Conservation (phyloP, 164 flowering plant species). For the Amborella trichopoda region DNA sequence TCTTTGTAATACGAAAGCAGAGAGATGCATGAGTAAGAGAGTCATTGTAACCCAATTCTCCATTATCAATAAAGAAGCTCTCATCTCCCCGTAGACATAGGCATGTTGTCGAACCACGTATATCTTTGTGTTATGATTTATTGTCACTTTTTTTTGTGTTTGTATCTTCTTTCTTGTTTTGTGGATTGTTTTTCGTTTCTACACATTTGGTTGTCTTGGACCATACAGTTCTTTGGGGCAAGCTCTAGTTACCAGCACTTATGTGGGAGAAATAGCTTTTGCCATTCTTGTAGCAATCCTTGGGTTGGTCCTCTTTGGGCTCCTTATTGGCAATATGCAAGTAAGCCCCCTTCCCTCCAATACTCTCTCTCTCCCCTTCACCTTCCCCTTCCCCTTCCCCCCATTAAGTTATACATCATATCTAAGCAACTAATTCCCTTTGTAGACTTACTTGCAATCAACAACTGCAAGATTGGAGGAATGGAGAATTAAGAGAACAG, state of each 20-base stretch:
- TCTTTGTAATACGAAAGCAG: too few relatives aligned
- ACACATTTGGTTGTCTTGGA: neutral
- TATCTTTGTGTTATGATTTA: too few relatives aligned
- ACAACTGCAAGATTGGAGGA: slow-evolving; percentile 82
- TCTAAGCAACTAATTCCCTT: too few relatives aligned
- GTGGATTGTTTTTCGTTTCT: neutral
- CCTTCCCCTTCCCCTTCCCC: too few relatives aligned
- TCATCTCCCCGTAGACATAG: too few relatives aligned
- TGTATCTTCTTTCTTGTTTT: neutral
- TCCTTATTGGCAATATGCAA: slow-evolving; percentile 95
- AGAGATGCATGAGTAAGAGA: too few relatives aligned
- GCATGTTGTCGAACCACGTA: too few relatives aligned
- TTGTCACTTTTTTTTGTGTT: neutral
- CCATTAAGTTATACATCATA: too few relatives aligned
- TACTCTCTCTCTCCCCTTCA: too few relatives aligned
- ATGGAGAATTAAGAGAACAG: slow-evolving; percentile 85
- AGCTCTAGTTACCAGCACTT: slow-evolving; percentile 64
- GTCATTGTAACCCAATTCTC: too few relatives aligned
- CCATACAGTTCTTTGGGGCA: slow-evolving; percentile 80
- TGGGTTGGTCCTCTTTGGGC: slow-evolving; percentile 79
- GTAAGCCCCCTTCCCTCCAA: slow-evolving; percentile 24
- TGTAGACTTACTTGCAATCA: slow-evolving; percentile 79
- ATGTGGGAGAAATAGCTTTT: slow-evolving; percentile 67
- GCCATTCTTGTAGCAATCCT: slow-evolving; percentile 67
- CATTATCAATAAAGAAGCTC: too few relatives aligned